A percentile compares a stretch with the other conserved stretches of the same genome.
These are phyloP conservation scores for Plasmodium billcollinsi DNA, from an alignment of 169 alveolate genomes.

Conservation along the genomic window DNA sequence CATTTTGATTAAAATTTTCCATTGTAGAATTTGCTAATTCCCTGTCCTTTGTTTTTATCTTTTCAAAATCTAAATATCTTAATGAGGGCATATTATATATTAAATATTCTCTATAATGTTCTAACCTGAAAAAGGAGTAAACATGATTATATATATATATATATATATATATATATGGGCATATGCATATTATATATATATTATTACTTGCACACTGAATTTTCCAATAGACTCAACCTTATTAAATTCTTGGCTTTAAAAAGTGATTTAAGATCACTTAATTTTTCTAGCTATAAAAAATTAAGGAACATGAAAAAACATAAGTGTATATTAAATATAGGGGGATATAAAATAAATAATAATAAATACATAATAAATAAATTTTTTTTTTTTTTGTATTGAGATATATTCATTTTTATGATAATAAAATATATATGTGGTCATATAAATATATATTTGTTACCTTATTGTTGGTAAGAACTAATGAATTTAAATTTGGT, in stretches of 20 bases:
- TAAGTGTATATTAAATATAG: too few species aligned
- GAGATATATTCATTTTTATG: background rate
- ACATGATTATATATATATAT: background rate
- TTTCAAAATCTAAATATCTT: constrained; percentile 83
- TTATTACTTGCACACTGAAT: constrained; percentile 60
- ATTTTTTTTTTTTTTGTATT: background rate
- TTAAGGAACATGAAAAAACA: background rate
- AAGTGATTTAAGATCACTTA: constrained; percentile 82
- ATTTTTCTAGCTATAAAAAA: constrained; percentile 71
- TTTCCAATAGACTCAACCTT: constrained; percentile 66
- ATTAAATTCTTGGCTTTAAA: constrained; percentile 76
- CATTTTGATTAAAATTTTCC: constrained; percentile 36
- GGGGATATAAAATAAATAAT: background rate
- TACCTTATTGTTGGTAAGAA: constrained; percentile 92
- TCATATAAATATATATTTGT: constrained; percentile 69
- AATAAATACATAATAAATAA: background rate
- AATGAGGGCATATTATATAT: constrained; percentile 82
- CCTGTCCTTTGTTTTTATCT: constrained; percentile 84
- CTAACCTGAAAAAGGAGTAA: constrained; percentile 55
- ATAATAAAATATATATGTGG: background rate
- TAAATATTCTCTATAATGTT: constrained; percentile 83
- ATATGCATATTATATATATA: background rate
- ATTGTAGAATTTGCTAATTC: constrained; percentile 68
- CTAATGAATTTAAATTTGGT: constrained; percentile 90
- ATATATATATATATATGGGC: background rate